Evolutionary conservation across 1,284 basidiomycete species (phyloP).

Genomic region (Fomitopsis schrenkii): DNA sequence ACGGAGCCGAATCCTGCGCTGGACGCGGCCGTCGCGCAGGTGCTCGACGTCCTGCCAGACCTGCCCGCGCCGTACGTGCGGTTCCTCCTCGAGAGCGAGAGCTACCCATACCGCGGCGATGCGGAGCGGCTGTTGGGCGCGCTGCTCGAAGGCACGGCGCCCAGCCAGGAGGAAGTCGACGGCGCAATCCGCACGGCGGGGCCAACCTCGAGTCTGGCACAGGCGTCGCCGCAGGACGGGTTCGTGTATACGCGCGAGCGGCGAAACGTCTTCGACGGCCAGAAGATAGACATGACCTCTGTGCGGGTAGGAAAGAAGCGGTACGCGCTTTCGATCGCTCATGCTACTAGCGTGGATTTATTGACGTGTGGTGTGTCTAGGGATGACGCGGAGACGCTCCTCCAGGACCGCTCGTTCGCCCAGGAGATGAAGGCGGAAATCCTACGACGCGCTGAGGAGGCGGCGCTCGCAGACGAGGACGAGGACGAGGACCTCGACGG

Average conservation of each 20-base stretch:
- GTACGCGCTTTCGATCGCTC: constrained; percentile 28
- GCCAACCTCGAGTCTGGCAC: neutral
- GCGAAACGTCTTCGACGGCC: constrained; percentile 70
- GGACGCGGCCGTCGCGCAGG: constrained; percentile 56
- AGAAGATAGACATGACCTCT: constrained; percentile 57
- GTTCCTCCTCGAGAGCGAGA: constrained; percentile 45
- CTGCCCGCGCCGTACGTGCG: constrained; percentile 50
- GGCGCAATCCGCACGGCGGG: constrained; percentile 9
- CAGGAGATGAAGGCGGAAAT: constrained; percentile 81
- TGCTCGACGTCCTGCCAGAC: constrained; percentile 70
- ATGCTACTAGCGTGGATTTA: constrained; percentile 5
- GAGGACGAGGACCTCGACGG: constrained; percentile 17
- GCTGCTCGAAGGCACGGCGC: constrained; percentile 68
- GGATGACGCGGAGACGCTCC: constrained; percentile 38
- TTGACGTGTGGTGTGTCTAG: constrained; percentile 26
- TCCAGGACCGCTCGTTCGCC: constrained; percentile 57
- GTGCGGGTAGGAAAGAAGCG: constrained; percentile 69
- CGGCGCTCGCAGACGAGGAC: constrained; percentile 59
- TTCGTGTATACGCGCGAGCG: constrained; percentile 43
- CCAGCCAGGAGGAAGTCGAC: constrained; percentile 35
- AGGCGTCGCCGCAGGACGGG: constrained; percentile 16
- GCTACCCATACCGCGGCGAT: constrained; percentile 44
- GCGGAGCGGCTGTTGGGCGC: constrained; percentile 61
- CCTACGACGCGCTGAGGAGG: constrained; percentile 68
- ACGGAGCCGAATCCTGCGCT: constrained; percentile 35